A percentile compares a stretch with the other conserved stretches of the same genome.
Evolutionary conservation across 306 rosid genomes (phyloP).

Genomic region (Begonia peltatifolia): DNA sequence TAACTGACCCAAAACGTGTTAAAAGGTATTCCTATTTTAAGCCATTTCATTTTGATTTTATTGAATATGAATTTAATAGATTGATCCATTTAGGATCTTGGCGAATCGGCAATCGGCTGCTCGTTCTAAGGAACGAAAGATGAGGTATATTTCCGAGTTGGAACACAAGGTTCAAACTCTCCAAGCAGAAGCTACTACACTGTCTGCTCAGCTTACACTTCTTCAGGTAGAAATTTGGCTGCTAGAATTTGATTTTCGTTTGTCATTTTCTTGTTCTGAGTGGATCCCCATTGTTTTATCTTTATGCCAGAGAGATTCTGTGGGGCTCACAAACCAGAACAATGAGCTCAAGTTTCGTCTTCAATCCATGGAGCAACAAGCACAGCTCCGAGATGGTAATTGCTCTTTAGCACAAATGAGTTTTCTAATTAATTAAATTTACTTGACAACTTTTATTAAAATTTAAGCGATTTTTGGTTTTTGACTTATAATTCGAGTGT

Average conservation of each 20-base stretch:
- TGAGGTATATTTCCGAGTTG: slow-evolving; percentile 67
- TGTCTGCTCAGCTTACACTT: slow-evolving; percentile 83
- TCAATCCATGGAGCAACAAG: slow-evolving; percentile 80
- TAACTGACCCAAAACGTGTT: slow-evolving; percentile 83
- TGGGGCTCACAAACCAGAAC: slow-evolving; percentile 49
- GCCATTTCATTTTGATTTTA: neutral
- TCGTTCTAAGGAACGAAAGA: slow-evolving; percentile 89
- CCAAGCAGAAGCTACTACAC: slow-evolving; percentile 93
- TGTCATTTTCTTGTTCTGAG: neutral
- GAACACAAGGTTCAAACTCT: slow-evolving; percentile 97
- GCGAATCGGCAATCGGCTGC: slow-evolving; percentile 98
- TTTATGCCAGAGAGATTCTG: slow-evolving; percentile 69
- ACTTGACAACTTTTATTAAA: too few species aligned
- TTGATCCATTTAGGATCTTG: slow-evolving; percentile 45
- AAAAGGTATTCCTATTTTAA: slow-evolving; percentile 32
- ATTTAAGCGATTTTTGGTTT: too few species aligned
- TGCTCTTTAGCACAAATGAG: neutral
- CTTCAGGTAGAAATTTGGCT: slow-evolving; percentile 51
- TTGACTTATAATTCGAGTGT: too few species aligned
- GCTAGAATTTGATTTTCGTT: neutral
- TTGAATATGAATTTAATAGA: slow-evolving; percentile 1
- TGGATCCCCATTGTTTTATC: neutral
- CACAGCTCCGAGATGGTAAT: slow-evolving; percentile 84
- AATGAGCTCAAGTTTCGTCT: slow-evolving; percentile 84
- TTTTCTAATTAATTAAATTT: too few species aligned